Conservation (phyloP, 2,329 filamentous ascomycete species). For the Colletotrichum sp. region DNA sequence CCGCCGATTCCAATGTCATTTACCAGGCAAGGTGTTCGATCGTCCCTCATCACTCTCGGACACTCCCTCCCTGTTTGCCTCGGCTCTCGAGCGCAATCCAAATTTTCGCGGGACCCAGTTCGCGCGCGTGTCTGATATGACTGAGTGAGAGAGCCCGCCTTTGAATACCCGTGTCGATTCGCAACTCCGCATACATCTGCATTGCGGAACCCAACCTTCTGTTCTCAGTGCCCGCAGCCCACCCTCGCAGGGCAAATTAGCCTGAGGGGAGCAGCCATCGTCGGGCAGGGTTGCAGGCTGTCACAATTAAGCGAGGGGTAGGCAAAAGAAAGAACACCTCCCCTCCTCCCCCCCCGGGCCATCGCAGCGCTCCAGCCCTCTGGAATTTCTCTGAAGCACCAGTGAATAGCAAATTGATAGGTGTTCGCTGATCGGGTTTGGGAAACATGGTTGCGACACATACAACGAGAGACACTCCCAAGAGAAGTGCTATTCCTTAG, state of each 20-base stretch:
- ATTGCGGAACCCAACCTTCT: background rate
- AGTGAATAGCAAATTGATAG: background rate
- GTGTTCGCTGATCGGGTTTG: background rate
- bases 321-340: conserved; percentile 1
- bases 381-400: background rate
- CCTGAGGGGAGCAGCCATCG: conserved; percentile 2
- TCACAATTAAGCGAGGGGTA: conserved; percentile 12
- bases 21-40: background rate
- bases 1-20: background rate
- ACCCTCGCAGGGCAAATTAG: conserved; percentile 6
- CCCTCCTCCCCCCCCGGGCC: background rate
- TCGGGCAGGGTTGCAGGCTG: conserved; percentile 7
- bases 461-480: background rate
- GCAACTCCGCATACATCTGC: conserved; percentile 4
- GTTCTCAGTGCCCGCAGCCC: background rate
- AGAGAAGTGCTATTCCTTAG: background rate
- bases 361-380: background rate
- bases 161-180: background rate
- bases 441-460: background rate
- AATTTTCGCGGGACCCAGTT: background rate
- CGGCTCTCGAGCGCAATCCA: background rate
- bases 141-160: background rate
- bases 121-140: background rate
- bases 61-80: background rate
- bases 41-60: background rate